Evolutionary conservation across 208 protist species (phyloP), one percentile per base, ranked within the genome.

Genomic region (Acanthamoeba castellanii): DNA sequence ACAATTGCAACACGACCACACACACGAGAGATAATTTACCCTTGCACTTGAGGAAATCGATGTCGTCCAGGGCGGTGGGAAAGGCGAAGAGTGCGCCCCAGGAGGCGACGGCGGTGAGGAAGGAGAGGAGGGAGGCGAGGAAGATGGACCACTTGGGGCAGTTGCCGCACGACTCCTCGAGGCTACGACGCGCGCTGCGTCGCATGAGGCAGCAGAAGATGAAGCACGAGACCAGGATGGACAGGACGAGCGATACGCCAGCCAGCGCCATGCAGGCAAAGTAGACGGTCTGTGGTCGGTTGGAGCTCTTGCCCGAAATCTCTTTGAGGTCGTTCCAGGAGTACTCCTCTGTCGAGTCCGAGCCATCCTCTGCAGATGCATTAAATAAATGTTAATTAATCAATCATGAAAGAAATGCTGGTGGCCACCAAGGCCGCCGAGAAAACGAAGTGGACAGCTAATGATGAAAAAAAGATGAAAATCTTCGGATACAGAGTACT

Each of bases 251-350:
- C 70, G 70, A 11, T 9, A 78, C 70, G 5, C 70, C 70, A 20
- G 32, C 70, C 70, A 78, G 70, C 70, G 70, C 70, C 70, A 78
- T 78, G 70, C 70, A 78, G n/a, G 70, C 70, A 78, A 78, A 78
- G 70, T 78, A 78, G 70, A 78, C 70, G 8, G 70, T 78, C 70
- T 78, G 70, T 4, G 70, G 70, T 3, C 18, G 3, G 70, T 34
- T 78, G n/a, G 70, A 78, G 11, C 20, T 42, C 30, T 78, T 78
- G 70, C n/a, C 30, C 70, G 70, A 78, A 27, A 78, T 42, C 5
- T 78, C 13, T 18, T 78, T 30, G 8, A 78, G 70, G 70, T 78
- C 70, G 70, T 78, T 42, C 70, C 70, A 78, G 4, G 70, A 78
- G 70, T 42, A 78, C 30, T 11, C 2, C 70, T 78, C n/a, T n/a